Evolutionary conservation across 352 stramenopile genomes (phyloP).

Genomic region (Blastocystis sp.): DNA sequence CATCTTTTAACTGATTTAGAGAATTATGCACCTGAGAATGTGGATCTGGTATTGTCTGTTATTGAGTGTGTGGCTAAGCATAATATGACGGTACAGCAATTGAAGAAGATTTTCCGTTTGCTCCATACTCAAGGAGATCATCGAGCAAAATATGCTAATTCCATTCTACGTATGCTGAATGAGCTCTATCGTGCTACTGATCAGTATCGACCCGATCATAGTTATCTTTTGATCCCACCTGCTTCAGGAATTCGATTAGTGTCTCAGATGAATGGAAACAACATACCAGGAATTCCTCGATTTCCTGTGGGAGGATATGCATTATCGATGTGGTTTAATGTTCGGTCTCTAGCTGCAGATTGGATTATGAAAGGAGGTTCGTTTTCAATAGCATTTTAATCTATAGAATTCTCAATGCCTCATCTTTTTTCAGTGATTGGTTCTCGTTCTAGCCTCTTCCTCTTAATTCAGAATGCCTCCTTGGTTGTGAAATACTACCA

Average conservation of each 20-base stretch:
- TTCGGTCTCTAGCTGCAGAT: neutral
- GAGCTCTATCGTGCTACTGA: conserved; percentile 19
- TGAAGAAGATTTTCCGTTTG: conserved; percentile 63
- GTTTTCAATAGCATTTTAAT: neutral
- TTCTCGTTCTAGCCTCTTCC: neutral
- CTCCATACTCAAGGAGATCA: conserved; percentile 40
- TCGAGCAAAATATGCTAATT: conserved; percentile 14
- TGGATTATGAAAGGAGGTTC: conserved; percentile 59
- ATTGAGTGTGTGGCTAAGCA: conserved; percentile 42
- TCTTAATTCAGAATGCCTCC: conserved; percentile 25
- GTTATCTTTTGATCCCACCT: conserved; percentile 9
- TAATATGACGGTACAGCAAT: conserved; percentile 61
- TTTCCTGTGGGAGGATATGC: conserved; percentile 40
- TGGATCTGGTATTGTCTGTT: conserved; percentile 27
- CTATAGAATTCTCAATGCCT: conserved; percentile 16
- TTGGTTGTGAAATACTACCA: conserved; percentile 50
- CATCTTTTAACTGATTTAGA: conserved; percentile 34
- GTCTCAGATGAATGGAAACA: neutral
- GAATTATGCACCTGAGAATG: neutral
- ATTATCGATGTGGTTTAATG: conserved; percentile 62
- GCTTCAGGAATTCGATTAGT: conserved; percentile 2
- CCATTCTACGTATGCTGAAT: conserved; percentile 49
- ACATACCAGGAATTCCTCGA: neutral
- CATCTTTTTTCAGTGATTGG: conserved; percentile 34
- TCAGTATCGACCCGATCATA: conserved; percentile 8